Conservation (phyloP, 495 filamentous ascomycete species). For the Pseudoneurospora amorphoporcata region DNA sequence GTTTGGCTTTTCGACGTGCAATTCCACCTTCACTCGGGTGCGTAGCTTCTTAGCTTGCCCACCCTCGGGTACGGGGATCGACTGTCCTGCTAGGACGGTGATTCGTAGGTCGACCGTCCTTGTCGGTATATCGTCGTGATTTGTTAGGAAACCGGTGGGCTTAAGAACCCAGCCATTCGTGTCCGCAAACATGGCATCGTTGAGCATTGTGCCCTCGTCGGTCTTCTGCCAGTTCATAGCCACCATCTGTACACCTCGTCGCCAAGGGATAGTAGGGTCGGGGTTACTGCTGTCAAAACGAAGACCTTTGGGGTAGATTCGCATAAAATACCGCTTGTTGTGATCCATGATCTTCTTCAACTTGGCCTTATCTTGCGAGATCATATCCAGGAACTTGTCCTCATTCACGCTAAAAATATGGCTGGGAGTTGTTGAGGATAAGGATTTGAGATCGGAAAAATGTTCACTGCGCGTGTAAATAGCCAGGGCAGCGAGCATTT, state of each 20-base stretch:
- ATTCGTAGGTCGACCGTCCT: slow-evolving; percentile 31
- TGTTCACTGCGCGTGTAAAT: slow-evolving; percentile 79
- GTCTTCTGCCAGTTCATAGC: slow-evolving; percentile 90
- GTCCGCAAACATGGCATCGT: slow-evolving; percentile 83
- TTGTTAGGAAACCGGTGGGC: slow-evolving; percentile 44
- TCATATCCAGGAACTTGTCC: slow-evolving; percentile 54
- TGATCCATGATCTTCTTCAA: slow-evolving; percentile 57
- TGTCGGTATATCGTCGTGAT: slow-evolving; percentile 10
- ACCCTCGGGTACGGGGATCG: slow-evolving; percentile 25
- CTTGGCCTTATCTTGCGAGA: slow-evolving; percentile 19
- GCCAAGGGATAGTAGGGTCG: slow-evolving; percentile 77
- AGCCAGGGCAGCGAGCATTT: slow-evolving; percentile 60
- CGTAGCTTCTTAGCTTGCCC: slow-evolving; percentile 20
- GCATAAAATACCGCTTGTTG: slow-evolving; percentile 78
- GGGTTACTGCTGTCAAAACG: slow-evolving; percentile 77
- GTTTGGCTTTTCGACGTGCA: slow-evolving; percentile 60
- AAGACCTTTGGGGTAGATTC: slow-evolving; percentile 73
- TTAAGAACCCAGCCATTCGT: slow-evolving; percentile 81
- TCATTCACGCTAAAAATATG: slow-evolving; percentile 86
- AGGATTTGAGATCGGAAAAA: slow-evolving; percentile 52
- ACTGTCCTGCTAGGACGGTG: slow-evolving; percentile 34
- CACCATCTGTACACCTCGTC: slow-evolving; percentile 81
- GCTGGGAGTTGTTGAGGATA: slow-evolving; percentile 50
- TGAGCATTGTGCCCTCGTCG: slow-evolving; percentile 92
- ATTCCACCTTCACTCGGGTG: slow-evolving; percentile 57